phyloP scores from a whole-genome alignment of 2,329 filamentous ascomycete genomes.

The Aspergillus sp. region DNA sequence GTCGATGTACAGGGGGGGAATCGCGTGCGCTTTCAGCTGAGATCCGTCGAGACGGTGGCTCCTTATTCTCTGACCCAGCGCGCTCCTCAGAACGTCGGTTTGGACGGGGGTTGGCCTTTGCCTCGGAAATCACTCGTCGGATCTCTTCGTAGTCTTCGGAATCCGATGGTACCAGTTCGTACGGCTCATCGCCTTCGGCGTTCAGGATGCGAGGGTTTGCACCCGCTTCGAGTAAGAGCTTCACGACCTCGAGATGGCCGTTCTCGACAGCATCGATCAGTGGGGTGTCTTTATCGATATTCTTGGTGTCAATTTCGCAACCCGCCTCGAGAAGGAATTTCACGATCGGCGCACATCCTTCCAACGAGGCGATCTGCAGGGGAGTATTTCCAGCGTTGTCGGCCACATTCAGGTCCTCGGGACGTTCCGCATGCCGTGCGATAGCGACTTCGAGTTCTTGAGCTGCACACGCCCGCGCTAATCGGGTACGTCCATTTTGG shows the following conservation, averaged over 20 bases:
- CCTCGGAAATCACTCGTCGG: conserved; percentile 64
- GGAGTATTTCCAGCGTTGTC: conserved; percentile 98
- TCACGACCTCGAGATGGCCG: conserved; percentile 84
- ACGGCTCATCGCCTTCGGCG: conserved; percentile 85
- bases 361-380: conserved; percentile 85
- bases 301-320: conserved; percentile 78
- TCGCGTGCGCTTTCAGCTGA: conserved; percentile 47
- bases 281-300: conserved; percentile 82
- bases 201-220: conserved; percentile 91
- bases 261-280: conserved; percentile 96
- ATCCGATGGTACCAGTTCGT: conserved; percentile 76
- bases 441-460: conserved; percentile 80
- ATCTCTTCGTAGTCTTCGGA: conserved; percentile 79
- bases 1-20: conserved; percentile 39
- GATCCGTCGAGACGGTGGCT: conserved; percentile 41
- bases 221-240: conserved; percentile 76
- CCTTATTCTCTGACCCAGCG: conserved; percentile 32
- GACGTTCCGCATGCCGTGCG: conserved; percentile 70
- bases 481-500: conserved; percentile 83
- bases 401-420: conserved; percentile 81
- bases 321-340: conserved; percentile 80
- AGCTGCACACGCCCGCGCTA: conserved; percentile 86
- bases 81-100: conserved; percentile 45
- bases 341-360: conserved; percentile 84
- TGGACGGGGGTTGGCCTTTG: conserved; percentile 56